phyloP scores from a whole-genome alignment of 1,284 basidiomycete genomes.

The Wallemia ichthyophaga region DNA sequence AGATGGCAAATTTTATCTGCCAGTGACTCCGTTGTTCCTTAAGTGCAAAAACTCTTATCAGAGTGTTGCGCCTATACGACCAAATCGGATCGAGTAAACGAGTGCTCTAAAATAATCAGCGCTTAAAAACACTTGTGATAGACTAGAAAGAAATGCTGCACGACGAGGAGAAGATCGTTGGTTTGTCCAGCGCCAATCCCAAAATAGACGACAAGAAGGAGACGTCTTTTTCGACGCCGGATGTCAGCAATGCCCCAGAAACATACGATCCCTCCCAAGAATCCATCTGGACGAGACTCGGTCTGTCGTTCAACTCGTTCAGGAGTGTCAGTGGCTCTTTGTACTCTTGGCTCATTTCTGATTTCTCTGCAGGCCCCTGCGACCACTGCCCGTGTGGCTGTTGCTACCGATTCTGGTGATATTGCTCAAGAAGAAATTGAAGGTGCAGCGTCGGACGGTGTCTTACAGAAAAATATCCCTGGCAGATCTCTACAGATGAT shows the following conservation, averaged over 20 bases:
- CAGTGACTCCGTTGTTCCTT: not conserved
- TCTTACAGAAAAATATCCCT: slow-evolving; percentile 4
- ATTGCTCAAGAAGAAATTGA: not conserved
- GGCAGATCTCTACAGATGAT: slow-evolving; percentile 14
- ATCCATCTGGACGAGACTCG: slow-evolving; percentile 14
- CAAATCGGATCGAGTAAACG: not conserved
- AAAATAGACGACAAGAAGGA: slow-evolving; percentile 3
- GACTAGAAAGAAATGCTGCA: not conserved
- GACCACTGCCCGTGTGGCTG: slow-evolving; percentile 10
- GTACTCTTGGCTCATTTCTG: no score
- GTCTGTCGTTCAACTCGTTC: slow-evolving; percentile 17
- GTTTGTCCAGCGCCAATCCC: not conserved
- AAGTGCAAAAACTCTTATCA: not conserved
- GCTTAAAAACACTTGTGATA: not conserved
- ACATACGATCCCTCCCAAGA: slow-evolving; percentile 18
- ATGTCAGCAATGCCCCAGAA: slow-evolving; percentile 5
- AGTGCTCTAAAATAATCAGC: not conserved
- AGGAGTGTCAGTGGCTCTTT: no score
- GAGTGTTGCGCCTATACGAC: not conserved
- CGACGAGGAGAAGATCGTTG: not conserved
- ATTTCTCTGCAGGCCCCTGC: no score
- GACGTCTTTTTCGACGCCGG: not conserved
- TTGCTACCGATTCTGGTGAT: not conserved
- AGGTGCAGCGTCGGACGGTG: slow-evolving; percentile 1
- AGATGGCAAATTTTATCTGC: not conserved